Evolutionary conservation across 495 filamentous ascomycete genomes (phyloP).

Genomic region (Amorphotheca resinae): DNA sequence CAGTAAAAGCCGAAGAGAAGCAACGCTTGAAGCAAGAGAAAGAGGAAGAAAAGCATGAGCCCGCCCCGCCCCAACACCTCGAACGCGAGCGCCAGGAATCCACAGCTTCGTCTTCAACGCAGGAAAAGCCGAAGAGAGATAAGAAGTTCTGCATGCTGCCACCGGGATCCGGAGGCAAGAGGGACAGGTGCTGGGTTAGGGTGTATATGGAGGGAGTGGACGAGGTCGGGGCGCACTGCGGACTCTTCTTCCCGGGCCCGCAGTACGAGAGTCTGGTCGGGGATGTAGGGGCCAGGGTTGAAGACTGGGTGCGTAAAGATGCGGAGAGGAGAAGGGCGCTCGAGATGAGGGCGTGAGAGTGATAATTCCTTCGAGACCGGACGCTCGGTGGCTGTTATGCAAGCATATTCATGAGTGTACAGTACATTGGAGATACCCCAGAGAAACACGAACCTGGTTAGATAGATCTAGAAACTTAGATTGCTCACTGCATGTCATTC

Average conservation of each 20-base stretch:
- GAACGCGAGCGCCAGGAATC: conserved; percentile 9
- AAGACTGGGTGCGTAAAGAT: conserved; percentile 59
- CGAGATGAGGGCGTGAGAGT: not conserved
- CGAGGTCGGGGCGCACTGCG: conserved; percentile 75
- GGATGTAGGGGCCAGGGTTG: conserved; percentile 56
- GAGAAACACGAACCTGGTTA: too few relatives aligned
- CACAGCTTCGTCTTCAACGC: conserved; percentile 7
- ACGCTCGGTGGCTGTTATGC: too few relatives aligned
- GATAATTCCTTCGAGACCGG: too few relatives aligned
- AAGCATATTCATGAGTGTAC: too few relatives aligned
- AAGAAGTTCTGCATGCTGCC: conserved; percentile 74
- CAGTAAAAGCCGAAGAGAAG: conserved; percentile 26
- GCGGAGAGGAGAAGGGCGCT: conserved; percentile 8
- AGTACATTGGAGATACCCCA: too few relatives aligned
- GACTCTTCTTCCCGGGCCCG: conserved; percentile 57
- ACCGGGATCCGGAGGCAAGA: conserved; percentile 27
- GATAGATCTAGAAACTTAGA: too few relatives aligned
- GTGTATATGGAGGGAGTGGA: conserved; percentile 74
- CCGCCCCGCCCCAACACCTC: conserved; percentile 13
- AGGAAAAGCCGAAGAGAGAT: conserved; percentile 37
- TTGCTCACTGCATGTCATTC: too few relatives aligned
- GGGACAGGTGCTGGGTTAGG: conserved; percentile 59
- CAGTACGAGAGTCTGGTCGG: conserved; percentile 68
- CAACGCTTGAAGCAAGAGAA: conserved; percentile 24
- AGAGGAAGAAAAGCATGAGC: conserved; percentile 22